Evolutionary conservation across 75 land plant genomes (phyloP).

Genomic region (Selaginella moellendorffii): DNA sequence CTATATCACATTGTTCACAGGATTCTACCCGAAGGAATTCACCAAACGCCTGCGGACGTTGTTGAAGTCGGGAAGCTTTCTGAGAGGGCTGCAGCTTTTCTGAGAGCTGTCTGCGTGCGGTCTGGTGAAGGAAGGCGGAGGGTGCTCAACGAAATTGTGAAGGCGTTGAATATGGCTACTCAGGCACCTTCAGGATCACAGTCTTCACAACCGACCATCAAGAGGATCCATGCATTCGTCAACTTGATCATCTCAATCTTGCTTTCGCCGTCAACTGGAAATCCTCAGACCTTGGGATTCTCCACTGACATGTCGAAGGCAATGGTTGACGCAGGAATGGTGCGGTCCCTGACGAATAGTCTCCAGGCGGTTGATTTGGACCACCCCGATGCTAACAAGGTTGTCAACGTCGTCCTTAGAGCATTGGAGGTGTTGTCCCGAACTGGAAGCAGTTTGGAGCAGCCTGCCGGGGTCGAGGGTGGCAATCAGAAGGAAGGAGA

Average conservation of each 20-base stretch:
- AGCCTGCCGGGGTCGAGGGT: constrained; percentile 38
- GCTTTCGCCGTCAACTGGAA: constrained; percentile 54
- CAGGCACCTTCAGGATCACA: constrained; percentile 26
- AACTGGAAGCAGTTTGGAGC: constrained; percentile 69
- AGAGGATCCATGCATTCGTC: constrained; percentile 28
- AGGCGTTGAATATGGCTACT: constrained; percentile 23
- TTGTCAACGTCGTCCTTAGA: constrained; percentile 61
- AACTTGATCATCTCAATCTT: constrained; percentile 63
- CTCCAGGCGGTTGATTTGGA: constrained; percentile 78
- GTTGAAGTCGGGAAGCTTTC: constrained; percentile 42
- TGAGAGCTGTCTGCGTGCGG: constrained; percentile 71
- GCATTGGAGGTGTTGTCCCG: constrained; percentile 70
- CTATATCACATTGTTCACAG: constrained; percentile 68
- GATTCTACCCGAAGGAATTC: constrained; percentile 34
- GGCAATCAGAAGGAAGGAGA: constrained; percentile 31
- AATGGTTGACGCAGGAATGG: constrained; percentile 80
- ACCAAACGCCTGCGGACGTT: background rate
- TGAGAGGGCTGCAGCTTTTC: constrained; percentile 70
- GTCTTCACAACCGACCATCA: constrained; percentile 9
- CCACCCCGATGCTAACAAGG: constrained; percentile 83
- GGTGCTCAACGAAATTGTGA: constrained; percentile 60
- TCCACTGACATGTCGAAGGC: constrained; percentile 75
- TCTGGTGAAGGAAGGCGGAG: constrained; percentile 84
- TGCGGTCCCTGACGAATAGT: constrained; percentile 46
- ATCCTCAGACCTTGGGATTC: constrained; percentile 46